Evolutionary conservation across 345 rosid genomes (phyloP), one percentile per base, ranked within the genome.

Genomic region (Populus davidiana): DNA sequence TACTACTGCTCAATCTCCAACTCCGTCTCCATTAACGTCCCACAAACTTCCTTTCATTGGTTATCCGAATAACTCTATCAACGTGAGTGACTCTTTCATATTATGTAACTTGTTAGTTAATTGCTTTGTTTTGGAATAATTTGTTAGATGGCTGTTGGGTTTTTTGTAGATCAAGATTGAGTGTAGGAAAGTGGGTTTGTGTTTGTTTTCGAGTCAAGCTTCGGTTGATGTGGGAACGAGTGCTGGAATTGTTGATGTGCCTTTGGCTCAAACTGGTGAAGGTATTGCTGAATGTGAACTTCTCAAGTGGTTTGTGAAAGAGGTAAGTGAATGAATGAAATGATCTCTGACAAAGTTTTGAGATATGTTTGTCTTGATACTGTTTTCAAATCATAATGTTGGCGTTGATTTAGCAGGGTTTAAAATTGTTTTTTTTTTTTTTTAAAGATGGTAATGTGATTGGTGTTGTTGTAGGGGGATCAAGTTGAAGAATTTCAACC

Each of bases 241-340:
- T 50, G 92, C 78, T 52, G 91, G 89, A 59, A 50, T 85, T 1
- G 83, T 93, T 54, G 97, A 93, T 75, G 97, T 94, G 52, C 98
- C 97, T 44, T 82, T 92, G 20, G 99, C 99, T 23, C 99, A 95
- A 85, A 95, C 99, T 36, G 99, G 99, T 54, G 99, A 95, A 86
- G 98, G 99, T 66, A 95, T 95, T 81, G 98, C 99, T 23, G 98
- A 95, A 79, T 95, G 98, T 74, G 99, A 95, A 80, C 92, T 95
- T 67, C 90, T 95, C 65, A 89, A 89, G 77, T 95, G 99, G 99
- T 93, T 89, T 81, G 94, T 95, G 56, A 79, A 89, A 78, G 94
- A 95, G 98, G 99, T 91, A 78, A 81, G 86, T 78, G 74, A 59
- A 3, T 16, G 25, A 49, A 49, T 18, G 23, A 5, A 52, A 52